Evolutionary conservation across 2,329 filamentous ascomycete species (phyloP).

Genomic region (Dactylellina cionopaga): DNA sequence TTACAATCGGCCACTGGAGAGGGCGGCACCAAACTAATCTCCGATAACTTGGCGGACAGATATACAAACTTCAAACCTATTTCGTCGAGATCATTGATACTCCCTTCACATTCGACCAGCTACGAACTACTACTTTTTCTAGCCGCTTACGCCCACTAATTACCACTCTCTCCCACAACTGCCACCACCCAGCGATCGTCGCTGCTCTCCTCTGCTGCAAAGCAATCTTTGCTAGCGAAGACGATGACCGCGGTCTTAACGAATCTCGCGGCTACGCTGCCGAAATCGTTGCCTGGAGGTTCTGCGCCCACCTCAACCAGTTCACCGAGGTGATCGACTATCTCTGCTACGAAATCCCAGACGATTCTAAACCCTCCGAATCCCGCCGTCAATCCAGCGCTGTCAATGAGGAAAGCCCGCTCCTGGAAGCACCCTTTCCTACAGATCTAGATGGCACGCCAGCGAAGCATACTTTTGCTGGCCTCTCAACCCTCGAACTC

Average conservation of each 20-base stretch:
- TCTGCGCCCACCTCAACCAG: constrained; percentile 51
- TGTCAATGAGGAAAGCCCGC: constrained; percentile 11
- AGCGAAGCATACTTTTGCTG: constrained; percentile 76
- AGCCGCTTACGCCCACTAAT: constrained; percentile 43
- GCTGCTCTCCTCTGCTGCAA: constrained; percentile 51
- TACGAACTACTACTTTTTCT: constrained; percentile 47
- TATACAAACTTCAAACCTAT: constrained; percentile 47
- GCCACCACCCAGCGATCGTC: constrained; percentile 47
- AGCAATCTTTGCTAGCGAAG: constrained; percentile 48
- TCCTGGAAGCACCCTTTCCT: constrained; percentile 17
- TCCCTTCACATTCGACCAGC: constrained; percentile 47
- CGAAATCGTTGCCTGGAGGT: constrained; percentile 50
- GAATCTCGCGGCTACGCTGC: constrained; percentile 50
- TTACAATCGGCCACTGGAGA: no score
- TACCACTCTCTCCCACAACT: constrained; percentile 39
- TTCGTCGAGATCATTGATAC: constrained; percentile 51
- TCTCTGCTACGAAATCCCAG: constrained; percentile 51
- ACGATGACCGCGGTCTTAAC: constrained; percentile 48
- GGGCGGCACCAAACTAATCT: not conserved
- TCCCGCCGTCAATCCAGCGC: constrained; percentile 27
- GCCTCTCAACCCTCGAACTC: constrained; percentile 86
- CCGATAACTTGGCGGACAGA: constrained; percentile 1
- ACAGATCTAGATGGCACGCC: constrained; percentile 67
- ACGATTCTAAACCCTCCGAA: constrained; percentile 11
- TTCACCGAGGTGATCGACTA: constrained; percentile 51